Conservation (phyloP, 805 yeast species). For the Zygoascus biomembranicola region DNA sequence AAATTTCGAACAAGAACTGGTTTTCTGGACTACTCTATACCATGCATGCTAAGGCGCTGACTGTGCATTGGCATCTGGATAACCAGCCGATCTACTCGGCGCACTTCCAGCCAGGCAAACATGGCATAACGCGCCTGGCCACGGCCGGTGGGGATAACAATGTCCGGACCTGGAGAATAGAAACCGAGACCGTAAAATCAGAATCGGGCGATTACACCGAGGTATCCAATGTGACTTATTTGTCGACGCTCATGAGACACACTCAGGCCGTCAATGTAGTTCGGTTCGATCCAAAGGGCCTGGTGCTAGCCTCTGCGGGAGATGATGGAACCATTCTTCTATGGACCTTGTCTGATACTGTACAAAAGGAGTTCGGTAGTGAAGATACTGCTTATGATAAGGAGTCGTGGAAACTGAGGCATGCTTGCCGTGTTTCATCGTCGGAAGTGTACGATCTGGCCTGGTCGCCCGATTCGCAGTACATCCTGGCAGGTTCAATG, state of each 20-base stretch:
- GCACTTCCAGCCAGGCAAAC: constrained; percentile 28
- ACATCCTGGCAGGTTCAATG: constrained; percentile 83
- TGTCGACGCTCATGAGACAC: constrained; percentile 77
- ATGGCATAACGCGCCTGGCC: constrained; percentile 42
- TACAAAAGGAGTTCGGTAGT: constrained; percentile 49
- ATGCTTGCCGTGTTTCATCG: constrained; percentile 48
- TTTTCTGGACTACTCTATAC: neutral
- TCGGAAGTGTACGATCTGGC: constrained; percentile 84
- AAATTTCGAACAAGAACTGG: too few relatives aligned
- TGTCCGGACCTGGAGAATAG: constrained; percentile 45
- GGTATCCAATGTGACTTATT: constrained; percentile 48
- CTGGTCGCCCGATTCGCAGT: constrained; percentile 83
- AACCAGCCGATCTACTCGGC: constrained; percentile 34
- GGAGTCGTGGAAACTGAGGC: constrained; percentile 69
- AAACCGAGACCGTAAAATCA: constrained; percentile 23
- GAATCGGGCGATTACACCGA: neutral
- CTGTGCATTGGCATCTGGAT: constrained; percentile 37
- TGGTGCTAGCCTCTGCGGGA: constrained; percentile 75
- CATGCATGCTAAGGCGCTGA: constrained; percentile 30
- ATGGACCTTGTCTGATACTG: constrained; percentile 46
- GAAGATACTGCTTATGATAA: constrained; percentile 24
- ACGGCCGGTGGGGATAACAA: constrained; percentile 95
- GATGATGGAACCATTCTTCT: constrained; percentile 87
- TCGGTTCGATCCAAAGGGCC: constrained; percentile 65
- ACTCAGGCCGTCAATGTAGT: constrained; percentile 93